Base-by-base conservation (phyloP, 2,329 filamentous ascomycete genomes). In the Beauveria pseudobassiana region DNA sequence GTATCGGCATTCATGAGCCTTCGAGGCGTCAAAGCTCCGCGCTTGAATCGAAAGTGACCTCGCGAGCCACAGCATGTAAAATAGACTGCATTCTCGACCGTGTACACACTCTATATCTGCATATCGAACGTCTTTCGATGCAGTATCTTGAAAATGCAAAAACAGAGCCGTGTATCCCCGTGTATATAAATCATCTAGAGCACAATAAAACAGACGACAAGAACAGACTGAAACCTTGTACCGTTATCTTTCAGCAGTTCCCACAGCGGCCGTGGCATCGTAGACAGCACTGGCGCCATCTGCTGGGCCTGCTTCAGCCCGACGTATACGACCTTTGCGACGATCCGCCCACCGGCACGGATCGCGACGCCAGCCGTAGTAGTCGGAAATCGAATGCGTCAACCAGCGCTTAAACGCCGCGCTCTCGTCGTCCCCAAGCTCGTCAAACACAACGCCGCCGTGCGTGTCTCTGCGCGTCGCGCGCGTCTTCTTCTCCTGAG, bases 321-420 rank as follows among this genome's bases (percentile, higher is more conserved):
- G 24, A 97, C 87, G 69, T 96, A 96, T 8, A 95, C 91, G 64
- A 95, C 88, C 57, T 90, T 58, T 87, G 83, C 16, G 86, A 83
- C 3, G 91, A 88, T 65, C 86, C 80, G 38, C 86, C 87, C 1
- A 88, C 82, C 0, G 88, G 89, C 63, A 93, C 84, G 5, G 90
- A 93, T 78, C 87, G 91, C 22, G 93, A 96, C 64, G 87, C 84
- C 62, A 97, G 50, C 92, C 93, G 71, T 98, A 98, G 74, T 98
- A 98, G 46, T 88, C 85, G 10, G 91, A 93, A 65, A 98, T 93
- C 62, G 90, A 89, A 74, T 98, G 93, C 1, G 96, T 91, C 59
- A 98, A 84, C 90, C 93, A 98, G 65, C 93, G 89, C 67, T 90
- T 93, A 20, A 50, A 97, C 4, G 88, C 84, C 55, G 90, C 90